phyloP scores from a whole-genome alignment of 2,329 filamentous ascomycete genomes.

The Xylaria sp. region DNA sequence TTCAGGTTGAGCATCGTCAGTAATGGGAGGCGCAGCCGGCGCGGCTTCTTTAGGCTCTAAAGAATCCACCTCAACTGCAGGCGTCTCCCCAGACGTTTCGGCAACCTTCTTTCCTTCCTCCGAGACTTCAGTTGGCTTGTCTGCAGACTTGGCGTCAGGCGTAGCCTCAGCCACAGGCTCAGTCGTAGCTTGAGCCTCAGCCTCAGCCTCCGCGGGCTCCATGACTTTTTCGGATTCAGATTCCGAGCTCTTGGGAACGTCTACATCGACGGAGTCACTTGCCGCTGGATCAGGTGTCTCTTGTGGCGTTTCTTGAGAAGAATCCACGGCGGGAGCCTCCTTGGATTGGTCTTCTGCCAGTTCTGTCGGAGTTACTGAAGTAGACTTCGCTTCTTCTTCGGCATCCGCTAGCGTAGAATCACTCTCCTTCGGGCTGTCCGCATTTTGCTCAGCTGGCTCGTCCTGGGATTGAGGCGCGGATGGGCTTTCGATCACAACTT shows the following conservation, averaged over 20 bases:
- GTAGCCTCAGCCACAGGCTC: conserved; percentile 4
- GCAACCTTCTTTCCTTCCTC: not conserved
- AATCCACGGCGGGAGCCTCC: conserved; percentile 12
- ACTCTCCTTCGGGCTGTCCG: conserved; percentile 13
- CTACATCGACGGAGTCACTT: conserved; percentile 15
- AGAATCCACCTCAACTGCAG: conserved; percentile 9
- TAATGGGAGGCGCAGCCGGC: not conserved
- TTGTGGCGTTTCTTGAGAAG: conserved; percentile 10
- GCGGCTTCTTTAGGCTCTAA: conserved; percentile 19
- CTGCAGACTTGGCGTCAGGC: conserved; percentile 2
- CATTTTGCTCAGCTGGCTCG: conserved; percentile 10
- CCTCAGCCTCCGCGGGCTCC: not conserved
- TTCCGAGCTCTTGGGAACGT: conserved; percentile 20
- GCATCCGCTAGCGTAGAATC: conserved; percentile 14
- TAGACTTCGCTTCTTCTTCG: conserved; percentile 12
- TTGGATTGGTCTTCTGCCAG: conserved; percentile 2
- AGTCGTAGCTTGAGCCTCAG: not conserved
- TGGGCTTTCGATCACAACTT: conserved; percentile 10
- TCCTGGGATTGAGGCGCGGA: conserved; percentile 13
- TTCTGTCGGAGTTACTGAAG: conserved; percentile 10
- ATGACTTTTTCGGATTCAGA: conserved; percentile 6
- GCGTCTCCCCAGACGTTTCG: conserved; percentile 18
- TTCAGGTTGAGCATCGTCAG: conserved; percentile 16
- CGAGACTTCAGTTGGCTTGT: conserved; percentile 9
- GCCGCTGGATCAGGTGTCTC: conserved; percentile 23